Percentiles rank a stretch among this genome's conserved stretches.
Conservation (phyloP, 805 yeast genomes). For the Metschnikowia amazonensis region DNA sequence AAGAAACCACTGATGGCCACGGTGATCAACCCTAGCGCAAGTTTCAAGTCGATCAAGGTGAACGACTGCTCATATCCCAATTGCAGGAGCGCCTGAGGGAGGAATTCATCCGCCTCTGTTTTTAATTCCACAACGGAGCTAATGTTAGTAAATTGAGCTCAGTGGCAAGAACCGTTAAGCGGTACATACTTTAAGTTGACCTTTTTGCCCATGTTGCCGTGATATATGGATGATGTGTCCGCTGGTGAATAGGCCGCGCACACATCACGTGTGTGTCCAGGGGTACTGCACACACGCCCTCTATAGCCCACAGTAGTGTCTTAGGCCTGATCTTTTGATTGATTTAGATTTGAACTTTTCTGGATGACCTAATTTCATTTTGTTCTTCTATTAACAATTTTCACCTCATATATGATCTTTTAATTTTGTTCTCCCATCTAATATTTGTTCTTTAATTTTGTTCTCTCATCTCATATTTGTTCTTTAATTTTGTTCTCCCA, state of each 20-base stretch:
- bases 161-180: background rate
- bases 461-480: too few relatives aligned
- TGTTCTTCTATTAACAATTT: too few relatives aligned
- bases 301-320: too few relatives aligned
- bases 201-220: conserved; percentile 20
- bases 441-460: too few relatives aligned
- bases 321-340: too few relatives aligned
- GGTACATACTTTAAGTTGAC: conserved; percentile 25
- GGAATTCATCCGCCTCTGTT: conserved; percentile 47
- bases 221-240: background rate
- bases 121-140: conserved; percentile 48
- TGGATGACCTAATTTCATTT: too few relatives aligned
- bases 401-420: too few relatives aligned
- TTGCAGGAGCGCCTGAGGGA: conserved; percentile 37
- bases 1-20: conserved; percentile 45
- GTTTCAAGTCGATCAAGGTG: conserved; percentile 40
- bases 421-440: too few relatives aligned
- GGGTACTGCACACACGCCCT: background rate
- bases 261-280: background rate
- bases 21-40: conserved; percentile 47
- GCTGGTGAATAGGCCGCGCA: background rate
- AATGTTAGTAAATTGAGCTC: conserved; percentile 8
- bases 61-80: conserved; percentile 50
- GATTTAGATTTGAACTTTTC: too few relatives aligned
- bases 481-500: too few relatives aligned